Percentiles rank a stretch among this genome's conserved stretches.
phyloP scores from a whole-genome alignment of 2,329 filamentous ascomycete species.

The Stagonosporopsis rhizophila region DNA sequence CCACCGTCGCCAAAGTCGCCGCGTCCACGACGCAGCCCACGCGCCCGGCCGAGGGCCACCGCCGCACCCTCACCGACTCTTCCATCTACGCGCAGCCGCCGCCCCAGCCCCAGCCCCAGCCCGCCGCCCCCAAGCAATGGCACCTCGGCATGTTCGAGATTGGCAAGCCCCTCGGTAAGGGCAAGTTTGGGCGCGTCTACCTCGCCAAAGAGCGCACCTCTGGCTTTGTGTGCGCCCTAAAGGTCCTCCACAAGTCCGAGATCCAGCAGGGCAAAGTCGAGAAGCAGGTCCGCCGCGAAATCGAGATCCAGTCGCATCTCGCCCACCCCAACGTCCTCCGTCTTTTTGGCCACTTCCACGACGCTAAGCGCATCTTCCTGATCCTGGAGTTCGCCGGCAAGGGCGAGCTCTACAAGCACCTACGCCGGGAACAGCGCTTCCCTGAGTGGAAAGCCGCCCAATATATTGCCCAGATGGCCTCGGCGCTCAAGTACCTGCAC shows the following conservation, averaged over 20 bases:
- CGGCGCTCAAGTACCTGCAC: conserved; percentile 86
- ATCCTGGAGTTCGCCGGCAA: conserved; percentile 87
- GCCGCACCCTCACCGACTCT: conserved; percentile 57
- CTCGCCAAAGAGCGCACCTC: conserved; percentile 79
- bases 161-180: conserved; percentile 82
- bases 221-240: conserved; percentile 85
- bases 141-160: conserved; percentile 96
- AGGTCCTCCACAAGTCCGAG: conserved; percentile 85
- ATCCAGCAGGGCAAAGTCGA: conserved; percentile 81
- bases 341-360: conserved; percentile 87
- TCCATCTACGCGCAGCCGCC: conserved; percentile 44
- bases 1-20: conserved; percentile 66
- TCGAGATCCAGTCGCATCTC: conserved; percentile 88
- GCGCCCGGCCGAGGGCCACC: conserved; percentile 50
- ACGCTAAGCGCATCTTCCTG: conserved; percentile 84
- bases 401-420: conserved; percentile 87
- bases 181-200: conserved; percentile 87
- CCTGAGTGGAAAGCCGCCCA: conserved; percentile 86
- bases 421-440: conserved; percentile 79
- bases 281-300: conserved; percentile 86
- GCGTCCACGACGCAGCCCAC: conserved; percentile 68
- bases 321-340: conserved; percentile 85
- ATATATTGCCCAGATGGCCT: conserved; percentile 91
- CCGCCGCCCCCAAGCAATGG: conserved; percentile 62
- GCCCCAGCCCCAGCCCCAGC: conserved; percentile 40